Conservation (phyloP, 202 grass and related monocot species). For the Carex sylvatica region DNA sequence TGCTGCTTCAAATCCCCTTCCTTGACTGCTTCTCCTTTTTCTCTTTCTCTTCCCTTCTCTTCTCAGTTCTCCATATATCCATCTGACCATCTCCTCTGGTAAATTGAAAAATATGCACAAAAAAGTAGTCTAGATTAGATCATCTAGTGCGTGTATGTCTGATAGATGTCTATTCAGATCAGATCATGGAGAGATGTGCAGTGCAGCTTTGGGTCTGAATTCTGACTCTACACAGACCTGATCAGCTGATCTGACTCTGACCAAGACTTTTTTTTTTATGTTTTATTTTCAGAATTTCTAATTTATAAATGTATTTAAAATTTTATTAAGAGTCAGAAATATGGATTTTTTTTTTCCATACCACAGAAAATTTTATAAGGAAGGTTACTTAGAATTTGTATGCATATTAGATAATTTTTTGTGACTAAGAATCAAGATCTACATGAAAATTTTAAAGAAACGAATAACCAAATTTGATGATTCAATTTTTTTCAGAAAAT, state of each 20-base stretch:
- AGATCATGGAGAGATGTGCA: slow-evolving; percentile 24
- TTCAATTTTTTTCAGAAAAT: no score
- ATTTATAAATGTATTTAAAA: no score
- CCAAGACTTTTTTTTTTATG: neutral
- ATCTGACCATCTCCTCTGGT: neutral
- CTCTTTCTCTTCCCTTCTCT: neutral
- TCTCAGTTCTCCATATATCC: neutral
- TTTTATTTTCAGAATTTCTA: neutral
- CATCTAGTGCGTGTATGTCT: neutral
- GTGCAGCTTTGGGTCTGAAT: slow-evolving; percentile 8
- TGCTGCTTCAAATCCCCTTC: slow-evolving; percentile 1
- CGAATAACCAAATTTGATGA: no score
- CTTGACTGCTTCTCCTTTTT: neutral
- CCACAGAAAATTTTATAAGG: no score
- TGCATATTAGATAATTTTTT: no score
- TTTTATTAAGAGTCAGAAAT: no score
- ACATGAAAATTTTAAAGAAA: no score
- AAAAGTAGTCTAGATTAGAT: neutral
- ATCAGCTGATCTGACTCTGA: neutral
- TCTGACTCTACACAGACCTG: slow-evolving; percentile 2
- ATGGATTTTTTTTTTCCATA: no score
- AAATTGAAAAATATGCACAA: neutral
- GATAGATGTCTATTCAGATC: slow-evolving; percentile 15
- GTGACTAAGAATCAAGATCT: no score
- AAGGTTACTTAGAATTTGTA: no score